Evolutionary conservation across 257 asterid species (phyloP).

Genomic region (Avicennia marina): DNA sequence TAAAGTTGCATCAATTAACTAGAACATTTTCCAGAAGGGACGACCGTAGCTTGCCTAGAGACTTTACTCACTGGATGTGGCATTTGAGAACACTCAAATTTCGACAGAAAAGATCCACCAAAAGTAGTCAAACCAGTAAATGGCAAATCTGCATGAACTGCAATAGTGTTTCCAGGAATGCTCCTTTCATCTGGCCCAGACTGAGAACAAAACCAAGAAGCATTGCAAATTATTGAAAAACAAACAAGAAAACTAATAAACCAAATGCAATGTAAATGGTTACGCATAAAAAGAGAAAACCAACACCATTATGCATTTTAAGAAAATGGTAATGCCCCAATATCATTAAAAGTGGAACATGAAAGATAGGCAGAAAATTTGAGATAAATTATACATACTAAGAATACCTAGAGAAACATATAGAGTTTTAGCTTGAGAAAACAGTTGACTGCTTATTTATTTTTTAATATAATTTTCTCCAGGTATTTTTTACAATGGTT

Average conservation of each 20-base stretch:
- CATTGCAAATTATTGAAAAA: not conserved
- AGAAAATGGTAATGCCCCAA: too few relatives aligned
- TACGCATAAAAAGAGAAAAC: too few relatives aligned
- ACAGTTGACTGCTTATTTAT: too few relatives aligned
- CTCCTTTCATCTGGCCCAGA: conserved; percentile 95
- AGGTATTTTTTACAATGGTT: not conserved
- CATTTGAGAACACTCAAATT: conserved; percentile 96
- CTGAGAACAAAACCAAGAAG: conserved; percentile 34
- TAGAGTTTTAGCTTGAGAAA: too few relatives aligned
- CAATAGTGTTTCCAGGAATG: conserved; percentile 95
- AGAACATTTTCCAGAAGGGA: not conserved
- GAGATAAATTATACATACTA: too few relatives aligned
- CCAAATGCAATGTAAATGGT: too few relatives aligned
- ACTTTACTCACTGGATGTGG: conserved; percentile 80
- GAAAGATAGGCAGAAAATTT: not conserved
- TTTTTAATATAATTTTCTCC: too few relatives aligned
- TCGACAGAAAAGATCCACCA: conserved; percentile 90
- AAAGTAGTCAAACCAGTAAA: conserved; percentile 71
- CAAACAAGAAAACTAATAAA: not conserved
- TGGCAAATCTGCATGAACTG: conserved; percentile 84
- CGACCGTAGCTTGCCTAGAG: not conserved
- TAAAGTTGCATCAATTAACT: conserved; percentile 10
- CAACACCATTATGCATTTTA: too few relatives aligned
- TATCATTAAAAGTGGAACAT: not conserved
- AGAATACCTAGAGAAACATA: too few relatives aligned